phyloP scores from a whole-genome alignment of 495 filamentous ascomycete genomes.

The Aspergillus ellipticus region DNA sequence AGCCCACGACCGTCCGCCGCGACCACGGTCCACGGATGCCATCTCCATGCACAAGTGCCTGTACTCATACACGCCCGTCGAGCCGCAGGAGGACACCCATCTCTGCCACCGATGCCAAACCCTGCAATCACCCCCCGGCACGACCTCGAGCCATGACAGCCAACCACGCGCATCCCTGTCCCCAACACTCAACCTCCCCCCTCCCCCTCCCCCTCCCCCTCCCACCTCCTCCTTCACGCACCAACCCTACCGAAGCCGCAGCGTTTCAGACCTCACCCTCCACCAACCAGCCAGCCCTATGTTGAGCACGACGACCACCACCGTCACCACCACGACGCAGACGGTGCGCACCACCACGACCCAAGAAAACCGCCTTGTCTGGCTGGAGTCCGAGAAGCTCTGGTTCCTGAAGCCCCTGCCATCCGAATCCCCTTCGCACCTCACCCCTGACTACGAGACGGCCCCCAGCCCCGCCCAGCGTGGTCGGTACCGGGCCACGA shows the following conservation, averaged over 20 bases:
- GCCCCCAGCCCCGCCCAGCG: neutral
- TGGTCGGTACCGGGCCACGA: neutral
- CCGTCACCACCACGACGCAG: neutral
- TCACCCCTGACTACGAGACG: neutral
- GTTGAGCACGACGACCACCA: neutral
- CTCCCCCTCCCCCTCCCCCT: slow-evolving; percentile 1
- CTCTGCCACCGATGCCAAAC: neutral
- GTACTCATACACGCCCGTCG: slow-evolving; percentile 4
- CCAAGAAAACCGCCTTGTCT: slow-evolving; percentile 17
- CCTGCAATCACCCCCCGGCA: neutral
- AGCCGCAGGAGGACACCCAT: neutral
- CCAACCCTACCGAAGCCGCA: neutral
- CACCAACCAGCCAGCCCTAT: neutral
- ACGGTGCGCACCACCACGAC: neutral
- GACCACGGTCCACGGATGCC: slow-evolving; percentile 17
- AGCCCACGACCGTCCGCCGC: slow-evolving; percentile 11
- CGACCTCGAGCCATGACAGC: neutral
- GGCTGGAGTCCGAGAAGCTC: slow-evolving; percentile 19
- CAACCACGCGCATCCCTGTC: neutral
- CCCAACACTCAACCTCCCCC: slow-evolving; percentile 1
- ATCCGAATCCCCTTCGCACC: neutral
- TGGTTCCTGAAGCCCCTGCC: slow-evolving; percentile 15
- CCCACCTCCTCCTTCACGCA: neutral
- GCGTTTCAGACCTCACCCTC: neutral
- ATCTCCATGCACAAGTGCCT: slow-evolving; percentile 3